Base-by-base conservation (phyloP, 371 early-diverging fungal genomes). In the Mucor velutinosus region DNA sequence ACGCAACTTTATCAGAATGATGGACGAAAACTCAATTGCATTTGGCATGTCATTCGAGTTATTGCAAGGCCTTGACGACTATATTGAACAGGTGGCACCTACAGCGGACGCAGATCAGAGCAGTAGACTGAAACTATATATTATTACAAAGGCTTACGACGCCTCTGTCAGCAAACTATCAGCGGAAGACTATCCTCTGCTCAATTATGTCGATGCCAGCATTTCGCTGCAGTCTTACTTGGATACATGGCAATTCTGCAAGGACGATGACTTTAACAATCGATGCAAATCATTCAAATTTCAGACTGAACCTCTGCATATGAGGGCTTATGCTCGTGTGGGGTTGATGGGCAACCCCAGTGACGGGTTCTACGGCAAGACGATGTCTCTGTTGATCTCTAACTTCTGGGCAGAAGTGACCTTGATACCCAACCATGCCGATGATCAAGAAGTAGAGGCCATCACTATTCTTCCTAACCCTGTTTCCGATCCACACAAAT, bases 321-420 rank as follows among this genome's bases (percentile, higher is more conserved):
- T 71, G 12, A 70, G 70, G 27, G 77, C 87, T 12, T 76, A 87
- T 77, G 92, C 92, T 14, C 86, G 92, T 12, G 84, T 90, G 8
- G 92, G 92, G 1, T 64, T 92, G 30, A 84, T 92, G 79, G 92
- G 92, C 10, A 92, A 92, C 67, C 92, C 92, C 10, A 84, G 84
- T 45, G 92, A 92, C 72, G 92, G 90, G 2, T 92, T 88, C 63
- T 85, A 76, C 62, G 90, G 91, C 71, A 86, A 86, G 64, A 88
- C 89, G 4, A 81, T 92, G 61, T 88, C 89, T 7, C 60, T 88
- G 3, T 74, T 89, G 33, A 86, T 92, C 41, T 80, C 84, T 29
- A 90, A 92, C 70, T 92, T 87, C 65, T 88, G 83, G 79, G 90
- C 87, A 3, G 79, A 86, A 49, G 84, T 84, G 2, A 86, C 82